A percentile compares a stretch with the other conserved stretches of the same genome.
These are phyloP conservation scores for Boletus rex-veris DNA, from an alignment of 768 basidiomycete species.

Conservation along the genomic window DNA sequence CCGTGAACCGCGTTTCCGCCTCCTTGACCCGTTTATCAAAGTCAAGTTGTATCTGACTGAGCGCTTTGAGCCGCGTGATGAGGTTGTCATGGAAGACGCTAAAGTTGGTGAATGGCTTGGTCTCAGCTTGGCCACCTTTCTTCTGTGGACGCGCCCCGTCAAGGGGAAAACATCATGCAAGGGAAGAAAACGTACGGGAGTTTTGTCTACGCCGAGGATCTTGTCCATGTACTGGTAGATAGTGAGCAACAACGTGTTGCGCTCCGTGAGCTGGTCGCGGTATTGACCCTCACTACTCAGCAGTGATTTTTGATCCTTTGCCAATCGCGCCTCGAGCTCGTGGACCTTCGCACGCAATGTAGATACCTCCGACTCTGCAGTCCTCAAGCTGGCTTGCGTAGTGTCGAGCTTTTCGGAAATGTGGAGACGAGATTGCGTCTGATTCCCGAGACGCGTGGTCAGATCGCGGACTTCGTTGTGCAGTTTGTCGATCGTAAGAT, in stretches of 20 bases:
- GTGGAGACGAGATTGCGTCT: constrained; percentile 85
- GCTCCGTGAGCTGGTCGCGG: constrained; percentile 88
- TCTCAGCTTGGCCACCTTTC: constrained; percentile 71
- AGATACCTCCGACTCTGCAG: constrained; percentile 65
- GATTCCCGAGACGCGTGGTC: constrained; percentile 70
- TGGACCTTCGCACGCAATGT: constrained; percentile 56
- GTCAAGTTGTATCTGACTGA: constrained; percentile 79
- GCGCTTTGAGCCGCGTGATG: constrained; percentile 77
- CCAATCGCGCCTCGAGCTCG: constrained; percentile 76
- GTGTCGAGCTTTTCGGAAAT: constrained; percentile 86
- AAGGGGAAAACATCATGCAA: neutral
- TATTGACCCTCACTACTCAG: constrained; percentile 74
- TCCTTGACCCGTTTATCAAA: constrained; percentile 87
- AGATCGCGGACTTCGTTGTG: constrained; percentile 81
- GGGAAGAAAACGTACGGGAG: constrained; percentile 53
- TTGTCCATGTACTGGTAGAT: constrained; percentile 96
- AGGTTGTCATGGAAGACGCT: constrained; percentile 93
- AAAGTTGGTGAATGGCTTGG: constrained; percentile 93
- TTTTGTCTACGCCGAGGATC: constrained; percentile 87
- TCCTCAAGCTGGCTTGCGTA: constrained; percentile 56
- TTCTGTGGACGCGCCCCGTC: constrained; percentile 43
- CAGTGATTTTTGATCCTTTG: constrained; percentile 76
- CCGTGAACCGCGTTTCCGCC: constrained; percentile 65
- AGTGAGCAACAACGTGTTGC: constrained; percentile 86
- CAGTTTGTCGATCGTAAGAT: constrained; percentile 68